Base-by-base conservation (phyloP, 306 rosid genomes). In the Castanospermum australe region DNA sequence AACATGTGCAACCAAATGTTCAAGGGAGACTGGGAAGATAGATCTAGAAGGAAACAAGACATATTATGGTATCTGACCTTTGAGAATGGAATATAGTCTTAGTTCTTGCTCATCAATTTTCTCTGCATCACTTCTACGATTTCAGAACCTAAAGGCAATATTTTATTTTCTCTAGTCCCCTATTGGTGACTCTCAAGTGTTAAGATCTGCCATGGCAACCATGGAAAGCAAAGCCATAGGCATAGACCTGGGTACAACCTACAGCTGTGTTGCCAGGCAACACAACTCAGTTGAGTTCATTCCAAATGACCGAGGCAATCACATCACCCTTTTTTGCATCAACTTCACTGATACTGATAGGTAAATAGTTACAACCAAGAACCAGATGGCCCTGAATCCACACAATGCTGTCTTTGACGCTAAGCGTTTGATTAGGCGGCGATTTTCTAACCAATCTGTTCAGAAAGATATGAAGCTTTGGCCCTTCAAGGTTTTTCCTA, bases 191-290 rank as follows among this genome's bases (percentile, higher is more conserved):
- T 20, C 11, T 6, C 33, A 36, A 6, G 2, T 11, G 5, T 17
- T n/a, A 56, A 36, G 11, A 21, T 20, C 45, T 61, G 54, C 61
- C 25, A 85, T 85, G 88, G 72, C 86, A n/a, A n/a, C n/a, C n/a
- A n/a, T n/a, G 5, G 52, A 30, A 42, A 57, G 7, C 9, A 82
- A 85, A 71, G 88, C 86, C 66, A 85, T 85, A 47, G 86, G 86
- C 30, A 85, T 85, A 1, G 88, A 85, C 71, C 80, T 85, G 14
- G 88, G 88, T 54, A 85, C 88, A 22, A 81, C 81, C 79, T 81
- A 81, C 13, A 81, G 81, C 67, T 85, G 88, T 22, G 81, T 85
- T 0, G 88, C 76, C 1, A 84, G 88, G 88, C 86, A 74, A 5
- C 39, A 73, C 76, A 82, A 81, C 77, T 84, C 15, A 0, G 88